phyloP scores from a whole-genome alignment of 176 grass and related monocot genomes.

The Tuctoria greenei region DNA sequence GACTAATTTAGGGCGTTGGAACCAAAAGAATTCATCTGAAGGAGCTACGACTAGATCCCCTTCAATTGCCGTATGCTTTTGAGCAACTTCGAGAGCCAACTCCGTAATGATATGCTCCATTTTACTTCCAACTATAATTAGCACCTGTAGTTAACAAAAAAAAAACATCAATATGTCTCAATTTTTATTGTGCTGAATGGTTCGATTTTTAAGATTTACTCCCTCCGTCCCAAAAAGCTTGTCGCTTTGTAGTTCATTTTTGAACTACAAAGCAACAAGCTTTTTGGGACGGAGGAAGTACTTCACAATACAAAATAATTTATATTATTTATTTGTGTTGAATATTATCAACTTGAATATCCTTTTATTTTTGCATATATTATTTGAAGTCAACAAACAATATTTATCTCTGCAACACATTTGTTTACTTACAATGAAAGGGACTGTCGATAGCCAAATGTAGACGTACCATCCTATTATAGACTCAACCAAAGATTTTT shows the following conservation, averaged over 20 bases:
- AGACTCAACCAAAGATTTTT: not conserved
- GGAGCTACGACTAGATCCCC: slow-evolving; percentile 66
- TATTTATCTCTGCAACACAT: not conserved
- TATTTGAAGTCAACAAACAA: not conserved
- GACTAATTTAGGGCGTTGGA: slow-evolving; percentile 59
- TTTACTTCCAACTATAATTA: slow-evolving; percentile 69
- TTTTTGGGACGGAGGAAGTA: too few relatives aligned
- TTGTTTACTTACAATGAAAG: slow-evolving; percentile 73
- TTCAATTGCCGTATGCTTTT: slow-evolving; percentile 50
- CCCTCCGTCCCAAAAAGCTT: too few relatives aligned
- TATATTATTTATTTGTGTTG: not conserved
- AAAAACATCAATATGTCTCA: not conserved
- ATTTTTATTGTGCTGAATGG: not conserved
- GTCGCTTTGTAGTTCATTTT: too few relatives aligned
- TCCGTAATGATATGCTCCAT: slow-evolving; percentile 87
- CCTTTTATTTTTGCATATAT: not conserved
- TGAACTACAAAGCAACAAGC: too few relatives aligned
- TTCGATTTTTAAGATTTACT: too few relatives aligned
- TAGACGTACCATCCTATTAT: slow-evolving; percentile 73
- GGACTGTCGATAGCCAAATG: slow-evolving; percentile 62
- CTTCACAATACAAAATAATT: too few relatives aligned
- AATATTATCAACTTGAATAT: not conserved
- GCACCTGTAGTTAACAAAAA: slow-evolving; percentile 33
- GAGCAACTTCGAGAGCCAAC: slow-evolving; percentile 66
- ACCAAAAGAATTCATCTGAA: slow-evolving; percentile 82